Percentiles rank a stretch among this genome's conserved stretches.
Conservation (phyloP, 495 filamentous ascomycete species). For the Penicillium robsamsonii region DNA sequence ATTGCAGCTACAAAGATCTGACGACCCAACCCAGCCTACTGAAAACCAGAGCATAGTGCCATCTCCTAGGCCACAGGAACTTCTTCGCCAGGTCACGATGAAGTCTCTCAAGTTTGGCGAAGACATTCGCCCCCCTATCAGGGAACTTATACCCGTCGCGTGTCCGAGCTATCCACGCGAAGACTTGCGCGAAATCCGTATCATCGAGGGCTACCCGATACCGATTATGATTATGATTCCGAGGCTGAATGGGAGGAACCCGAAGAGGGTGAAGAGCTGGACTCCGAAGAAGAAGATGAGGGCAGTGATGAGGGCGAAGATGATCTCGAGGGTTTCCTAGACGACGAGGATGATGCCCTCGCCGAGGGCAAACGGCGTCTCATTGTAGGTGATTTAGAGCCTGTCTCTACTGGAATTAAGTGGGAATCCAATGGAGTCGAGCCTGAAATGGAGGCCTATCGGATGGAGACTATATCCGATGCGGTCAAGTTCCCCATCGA, state of each 20-base stretch:
- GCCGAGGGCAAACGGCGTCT: conserved; percentile 43
- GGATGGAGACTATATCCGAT: conserved; percentile 68
- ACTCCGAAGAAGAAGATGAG: conserved; percentile 77
- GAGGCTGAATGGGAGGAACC: conserved; percentile 92
- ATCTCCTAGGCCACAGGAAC: conserved; percentile 38
- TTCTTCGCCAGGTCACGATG: conserved; percentile 62
- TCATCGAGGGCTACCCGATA: conserved; percentile 57
- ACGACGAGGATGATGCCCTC: conserved; percentile 49
- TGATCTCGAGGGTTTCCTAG: conserved; percentile 55
- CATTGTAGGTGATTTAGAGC: conserved; percentile 70
- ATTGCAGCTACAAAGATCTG: conserved; percentile 45
- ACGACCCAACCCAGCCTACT: conserved; percentile 5
- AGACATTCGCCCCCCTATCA: conserved; percentile 91
- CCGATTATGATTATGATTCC: conserved; percentile 95
- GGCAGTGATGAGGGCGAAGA: conserved; percentile 52
- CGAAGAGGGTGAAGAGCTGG: conserved; percentile 75
- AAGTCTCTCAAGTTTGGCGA: conserved; percentile 81
- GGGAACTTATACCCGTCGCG: conserved; percentile 70
- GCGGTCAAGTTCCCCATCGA: conserved; percentile 63
- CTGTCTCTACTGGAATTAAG: conserved; percentile 71
- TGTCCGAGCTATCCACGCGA: conserved; percentile 46
- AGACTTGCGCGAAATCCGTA: conserved; percentile 72
- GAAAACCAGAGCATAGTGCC: conserved; percentile 17
- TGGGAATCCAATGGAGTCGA: conserved; percentile 66
- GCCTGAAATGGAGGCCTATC: conserved; percentile 51